Percentiles rank a stretch among this genome's conserved stretches.
These are phyloP conservation scores for Nemania sp. DNA, from an alignment of 2,329 filamentous ascomycete species.

Conservation along the genomic window DNA sequence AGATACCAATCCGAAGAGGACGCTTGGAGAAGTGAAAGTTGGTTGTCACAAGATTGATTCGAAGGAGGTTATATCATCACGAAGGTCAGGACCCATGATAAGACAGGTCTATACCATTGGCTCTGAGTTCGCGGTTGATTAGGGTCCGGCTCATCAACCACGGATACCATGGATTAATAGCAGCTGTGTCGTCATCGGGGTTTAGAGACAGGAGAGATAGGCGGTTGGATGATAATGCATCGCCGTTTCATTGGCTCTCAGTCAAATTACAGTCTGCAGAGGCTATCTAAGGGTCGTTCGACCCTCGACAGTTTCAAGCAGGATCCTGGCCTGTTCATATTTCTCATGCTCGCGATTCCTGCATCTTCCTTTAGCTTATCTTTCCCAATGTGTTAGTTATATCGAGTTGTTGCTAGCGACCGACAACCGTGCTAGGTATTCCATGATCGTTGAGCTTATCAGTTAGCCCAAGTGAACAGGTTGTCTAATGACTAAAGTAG, in stretches of 20 bases:
- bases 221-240: constrained; percentile 14
- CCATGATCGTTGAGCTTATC: background rate
- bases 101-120: constrained; percentile 13
- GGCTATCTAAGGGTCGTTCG: background rate
- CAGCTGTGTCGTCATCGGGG: constrained; percentile 19
- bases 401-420: background rate
- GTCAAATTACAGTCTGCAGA: background rate
- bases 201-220: background rate
- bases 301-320: background rate
- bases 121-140: background rate
- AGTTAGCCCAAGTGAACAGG: background rate
- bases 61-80: constrained; percentile 1
- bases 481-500: background rate
- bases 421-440: too few relatives aligned
- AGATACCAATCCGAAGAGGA: background rate
- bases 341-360: background rate
- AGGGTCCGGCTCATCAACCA: background rate
- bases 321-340: background rate
- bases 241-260: constrained; percentile 13
- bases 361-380: background rate
- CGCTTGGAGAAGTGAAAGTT: background rate
- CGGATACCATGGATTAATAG: background rate
- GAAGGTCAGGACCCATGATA: constrained; percentile 4
- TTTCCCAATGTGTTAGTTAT: too few relatives aligned
- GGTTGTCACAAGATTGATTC: background rate